Percentiles rank a stretch among this genome's conserved stretches.
Conservation (phyloP, 805 yeast species). For the Ogataea ganodermae region DNA sequence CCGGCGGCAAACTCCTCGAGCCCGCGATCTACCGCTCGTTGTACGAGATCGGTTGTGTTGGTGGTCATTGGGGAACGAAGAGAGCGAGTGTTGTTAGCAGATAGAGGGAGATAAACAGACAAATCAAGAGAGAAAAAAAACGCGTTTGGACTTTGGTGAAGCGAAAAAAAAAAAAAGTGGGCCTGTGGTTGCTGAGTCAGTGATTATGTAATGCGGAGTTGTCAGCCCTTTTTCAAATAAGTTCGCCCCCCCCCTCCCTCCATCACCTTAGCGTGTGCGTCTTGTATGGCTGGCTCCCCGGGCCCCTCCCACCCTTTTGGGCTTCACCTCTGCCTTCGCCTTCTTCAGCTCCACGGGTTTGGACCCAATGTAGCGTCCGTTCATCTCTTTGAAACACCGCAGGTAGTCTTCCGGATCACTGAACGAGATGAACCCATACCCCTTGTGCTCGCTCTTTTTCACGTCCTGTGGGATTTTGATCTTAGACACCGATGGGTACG, state of each 20-base stretch:
- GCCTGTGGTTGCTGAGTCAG: neutral
- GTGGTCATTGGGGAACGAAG: neutral
- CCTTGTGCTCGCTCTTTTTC: slow-evolving; percentile 51
- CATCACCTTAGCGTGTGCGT: too few relatives aligned
- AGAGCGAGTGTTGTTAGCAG: neutral
- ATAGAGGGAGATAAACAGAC: neutral
- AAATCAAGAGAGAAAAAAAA: neutral
- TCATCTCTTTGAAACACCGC: slow-evolving; percentile 71
- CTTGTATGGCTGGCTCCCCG: too few relatives aligned
- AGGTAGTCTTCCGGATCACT: slow-evolving; percentile 64
- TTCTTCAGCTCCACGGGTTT: slow-evolving; percentile 70
- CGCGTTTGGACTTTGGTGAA: too few relatives aligned
- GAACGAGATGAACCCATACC: slow-evolving; percentile 77
- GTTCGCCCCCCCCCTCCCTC: too few relatives aligned
- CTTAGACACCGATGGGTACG: slow-evolving; percentile 55
- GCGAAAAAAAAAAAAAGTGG: neutral
- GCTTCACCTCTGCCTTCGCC: slow-evolving; percentile 50
- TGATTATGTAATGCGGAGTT: neutral
- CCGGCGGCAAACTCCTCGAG: slow-evolving; percentile 20
- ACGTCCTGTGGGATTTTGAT: slow-evolving; percentile 61
- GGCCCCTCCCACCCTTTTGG: too few relatives aligned
- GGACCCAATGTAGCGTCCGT: slow-evolving; percentile 73
- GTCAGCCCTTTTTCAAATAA: too few relatives aligned
- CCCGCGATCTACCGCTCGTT: slow-evolving; percentile 22
- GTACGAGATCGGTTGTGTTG: slow-evolving; percentile 6